phyloP scores from a whole-genome alignment of 345 rosid genomes.

The Aquilaria sinensis region DNA sequence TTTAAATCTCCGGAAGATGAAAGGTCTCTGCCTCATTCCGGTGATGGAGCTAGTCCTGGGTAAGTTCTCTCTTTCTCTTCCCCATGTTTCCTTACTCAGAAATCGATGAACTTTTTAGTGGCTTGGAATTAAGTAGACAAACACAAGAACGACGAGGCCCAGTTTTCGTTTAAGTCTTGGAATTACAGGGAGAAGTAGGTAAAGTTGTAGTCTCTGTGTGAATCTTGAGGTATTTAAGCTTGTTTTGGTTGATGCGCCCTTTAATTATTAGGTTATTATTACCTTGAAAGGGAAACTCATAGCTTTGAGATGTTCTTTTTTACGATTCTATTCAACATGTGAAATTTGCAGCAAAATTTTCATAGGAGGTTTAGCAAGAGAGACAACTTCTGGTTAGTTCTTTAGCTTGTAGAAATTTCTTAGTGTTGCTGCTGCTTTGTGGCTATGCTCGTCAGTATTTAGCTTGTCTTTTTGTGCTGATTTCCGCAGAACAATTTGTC shows the following conservation, averaged over 20 bases:
- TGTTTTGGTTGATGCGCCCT: no score
- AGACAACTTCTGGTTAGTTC: conserved; percentile 67
- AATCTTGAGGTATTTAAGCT: no score
- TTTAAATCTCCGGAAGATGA: conserved; percentile 42
- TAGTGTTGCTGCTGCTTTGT: conserved; percentile 20
- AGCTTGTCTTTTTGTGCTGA: conserved; percentile 13
- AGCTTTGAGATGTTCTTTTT: conserved; percentile 9
- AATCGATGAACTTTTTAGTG: conserved; percentile 3
- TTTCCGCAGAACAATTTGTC: conserved; percentile 61
- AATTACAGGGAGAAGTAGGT: no score
- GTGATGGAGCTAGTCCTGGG: conserved; percentile 76
- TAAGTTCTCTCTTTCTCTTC: conserved; percentile 14
- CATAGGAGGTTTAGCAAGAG: conserved; percentile 85
- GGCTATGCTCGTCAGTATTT: background rate
- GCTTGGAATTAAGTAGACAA: background rate
- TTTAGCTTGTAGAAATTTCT: conserved; percentile 11
- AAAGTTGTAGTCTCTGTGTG: no score
- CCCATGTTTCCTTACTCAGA: conserved; percentile 10
- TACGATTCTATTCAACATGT: conserved; percentile 15
- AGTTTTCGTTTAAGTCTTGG: background rate
- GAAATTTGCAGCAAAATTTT: conserved; percentile 71
- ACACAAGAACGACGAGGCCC: background rate
- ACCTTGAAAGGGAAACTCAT: background rate
- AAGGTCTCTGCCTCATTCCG: conserved; percentile 48
- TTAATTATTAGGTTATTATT: no score